Evolutionary conservation across 2,329 filamentous ascomycete genomes (phyloP).

Genomic region (Epichloe sibirici): DNA sequence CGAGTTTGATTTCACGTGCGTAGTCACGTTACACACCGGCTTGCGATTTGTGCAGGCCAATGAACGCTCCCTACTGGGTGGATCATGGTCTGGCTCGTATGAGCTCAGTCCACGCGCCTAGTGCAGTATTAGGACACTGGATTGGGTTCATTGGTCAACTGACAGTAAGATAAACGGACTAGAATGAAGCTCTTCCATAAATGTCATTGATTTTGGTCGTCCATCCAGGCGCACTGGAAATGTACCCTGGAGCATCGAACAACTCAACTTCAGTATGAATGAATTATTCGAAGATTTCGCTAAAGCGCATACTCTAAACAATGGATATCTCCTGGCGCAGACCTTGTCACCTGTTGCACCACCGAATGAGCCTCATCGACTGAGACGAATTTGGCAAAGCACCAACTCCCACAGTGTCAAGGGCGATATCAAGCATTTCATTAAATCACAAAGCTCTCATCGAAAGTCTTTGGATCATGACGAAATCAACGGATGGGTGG

Average conservation of each 20-base stretch:
- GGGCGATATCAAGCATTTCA: conserved; percentile 60
- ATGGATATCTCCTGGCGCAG: conserved; percentile 62
- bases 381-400: conserved; percentile 59
- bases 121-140: no score
- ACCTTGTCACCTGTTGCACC: conserved; percentile 63
- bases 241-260: not conserved
- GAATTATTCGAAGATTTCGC: conserved; percentile 62
- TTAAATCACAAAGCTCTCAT: conserved; percentile 46
- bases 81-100: not conserved
- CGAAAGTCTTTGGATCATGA: conserved; percentile 45
- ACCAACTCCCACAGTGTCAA: conserved; percentile 55
- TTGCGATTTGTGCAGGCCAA: not conserved
- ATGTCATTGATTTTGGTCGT: not conserved
- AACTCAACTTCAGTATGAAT: conserved; percentile 44
- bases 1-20: conserved; percentile 5
- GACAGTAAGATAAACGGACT: not conserved
- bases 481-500: conserved; percentile 72
- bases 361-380: conserved; percentile 45
- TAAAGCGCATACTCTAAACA: conserved; percentile 48
- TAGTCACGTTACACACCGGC: not conserved
- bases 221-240: not conserved
- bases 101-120: no score
- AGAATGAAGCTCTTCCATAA: not conserved
- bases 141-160: not conserved
- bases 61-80: not conserved